Evolutionary conservation across 2,329 filamentous ascomycete species (phyloP).

Genomic region (Beauveria sp.): DNA sequence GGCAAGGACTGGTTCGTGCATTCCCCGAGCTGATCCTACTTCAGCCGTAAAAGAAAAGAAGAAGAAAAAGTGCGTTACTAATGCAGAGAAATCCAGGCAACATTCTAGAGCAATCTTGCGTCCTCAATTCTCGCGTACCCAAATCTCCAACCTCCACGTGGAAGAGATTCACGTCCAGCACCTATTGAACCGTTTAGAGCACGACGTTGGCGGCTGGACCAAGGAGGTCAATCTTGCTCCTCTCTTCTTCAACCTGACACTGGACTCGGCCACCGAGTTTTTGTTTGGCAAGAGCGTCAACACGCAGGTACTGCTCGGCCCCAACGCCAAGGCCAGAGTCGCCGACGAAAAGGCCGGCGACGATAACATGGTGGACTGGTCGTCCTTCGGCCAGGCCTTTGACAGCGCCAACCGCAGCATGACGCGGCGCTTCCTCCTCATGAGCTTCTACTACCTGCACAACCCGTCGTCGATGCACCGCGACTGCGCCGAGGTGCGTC

Average conservation of each 20-base stretch:
- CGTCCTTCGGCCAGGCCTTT: neutral
- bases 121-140: slow-evolving; percentile 18
- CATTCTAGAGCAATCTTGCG: slow-evolving; percentile 27
- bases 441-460: slow-evolving; percentile 4
- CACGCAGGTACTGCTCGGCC: slow-evolving; percentile 23
- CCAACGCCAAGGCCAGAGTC: neutral
- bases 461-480: neutral
- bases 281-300: slow-evolving; percentile 49
- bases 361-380: slow-evolving; percentile 1
- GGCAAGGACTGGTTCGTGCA: slow-evolving; percentile 5
- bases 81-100: slow-evolving; percentile 14
- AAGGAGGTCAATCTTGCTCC: slow-evolving; percentile 31
- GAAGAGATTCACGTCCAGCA: slow-evolving; percentile 18
- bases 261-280: slow-evolving; percentile 41
- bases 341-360: neutral
- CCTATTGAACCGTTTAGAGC: neutral
- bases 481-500: neutral
- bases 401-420: slow-evolving; percentile 1
- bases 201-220: neutral
- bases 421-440: neutral
- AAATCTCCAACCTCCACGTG: slow-evolving; percentile 16
- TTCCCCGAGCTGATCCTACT: neutral
- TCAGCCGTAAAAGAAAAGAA: neutral
- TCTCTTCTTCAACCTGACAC: slow-evolving; percentile 37
- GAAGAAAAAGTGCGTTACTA: slow-evolving; percentile 19